Conservation (phyloP, 805 yeast genomes). For the Grigorovia humatica region DNA sequence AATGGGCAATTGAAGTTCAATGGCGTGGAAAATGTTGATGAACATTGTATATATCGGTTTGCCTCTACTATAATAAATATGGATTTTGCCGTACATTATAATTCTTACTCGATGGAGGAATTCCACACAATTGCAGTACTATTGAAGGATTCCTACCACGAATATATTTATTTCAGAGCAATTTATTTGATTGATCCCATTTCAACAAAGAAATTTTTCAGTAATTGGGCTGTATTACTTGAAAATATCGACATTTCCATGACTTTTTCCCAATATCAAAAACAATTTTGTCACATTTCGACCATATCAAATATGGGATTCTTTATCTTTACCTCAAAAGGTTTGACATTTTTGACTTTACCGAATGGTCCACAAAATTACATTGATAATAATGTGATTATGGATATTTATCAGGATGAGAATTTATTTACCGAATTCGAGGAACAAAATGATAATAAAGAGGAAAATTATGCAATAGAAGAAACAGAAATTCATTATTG, state of each 20-base stretch:
- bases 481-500: neutral
- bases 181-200: conserved; percentile 2
- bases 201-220: neutral
- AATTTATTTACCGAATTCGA: conserved; percentile 1
- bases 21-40: conserved; percentile 1
- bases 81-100: conserved; percentile 8
- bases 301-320: conserved; percentile 17
- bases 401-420: conserved; percentile 1
- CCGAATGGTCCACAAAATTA: conserved; percentile 13
- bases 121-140: conserved; percentile 9
- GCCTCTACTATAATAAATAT: conserved; percentile 6
- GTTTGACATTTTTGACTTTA: conserved; percentile 7
- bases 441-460: neutral
- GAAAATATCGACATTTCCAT: neutral
- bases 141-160: conserved; percentile 1
- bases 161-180: conserved; percentile 6
- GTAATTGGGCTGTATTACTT: conserved; percentile 4
- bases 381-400: conserved; percentile 7
- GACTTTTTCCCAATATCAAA: neutral
- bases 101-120: conserved; percentile 10
- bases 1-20: conserved; percentile 6
- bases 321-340: conserved; percentile 9
- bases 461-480: neutral
- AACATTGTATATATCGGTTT: conserved; percentile 5
- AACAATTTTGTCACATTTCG: conserved; percentile 1